Base-by-base conservation (phyloP, 768 basidiomycete genomes). In the Coprinopsis strossmayeri region DNA sequence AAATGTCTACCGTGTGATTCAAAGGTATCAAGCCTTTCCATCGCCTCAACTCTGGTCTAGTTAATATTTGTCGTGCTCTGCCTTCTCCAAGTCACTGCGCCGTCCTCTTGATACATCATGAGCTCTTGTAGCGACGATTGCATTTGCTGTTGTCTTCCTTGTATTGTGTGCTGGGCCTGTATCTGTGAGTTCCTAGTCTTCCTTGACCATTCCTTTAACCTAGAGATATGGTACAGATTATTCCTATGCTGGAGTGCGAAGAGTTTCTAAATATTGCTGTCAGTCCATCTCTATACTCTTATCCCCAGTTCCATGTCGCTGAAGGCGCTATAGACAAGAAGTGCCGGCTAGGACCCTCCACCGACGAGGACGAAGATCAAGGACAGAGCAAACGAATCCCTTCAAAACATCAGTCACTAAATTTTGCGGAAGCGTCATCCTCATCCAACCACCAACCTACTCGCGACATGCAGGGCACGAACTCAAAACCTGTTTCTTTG, bases 61-160 rank as follows among this genome's bases (percentile, higher is more conserved):
- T n/a, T n/a, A n/a, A n/a, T n/a, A n/a, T n/a, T n/a, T n/a, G n/a
- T n/a, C n/a, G n/a, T n/a, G n/a, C n/a, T n/a, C n/a, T n/a, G 30
- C 30, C 9, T 32, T 32, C 7, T 7, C 30, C 15, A 7, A 7
- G 30, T 7, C 30, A 32, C 30, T 32, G 30, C 7, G 18, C 37
- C 17, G 7, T 38, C 7, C 7, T 17, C 17, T 38, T 18, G 7
- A 15, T 9, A 9, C 37, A 17, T 5, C 37, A 51, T 51, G 50
- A 51, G 50, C 27, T 28, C 50, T 3, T 45, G 43, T 25, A 45
- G 45, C 26, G 44, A 45, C 37, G 50, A 51, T 20, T 51, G 50
- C 27, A 51, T 51, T 17, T 51, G 50, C 24, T 51, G 50, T 37
- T 51, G 43, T 23, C 28, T 51, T 20, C 50, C 50, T 25, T 45